Evolutionary conservation across 495 filamentous ascomycete species (phyloP), one percentile per base, ranked within the genome.

Genomic region (Corynascus novoguineensis): DNA sequence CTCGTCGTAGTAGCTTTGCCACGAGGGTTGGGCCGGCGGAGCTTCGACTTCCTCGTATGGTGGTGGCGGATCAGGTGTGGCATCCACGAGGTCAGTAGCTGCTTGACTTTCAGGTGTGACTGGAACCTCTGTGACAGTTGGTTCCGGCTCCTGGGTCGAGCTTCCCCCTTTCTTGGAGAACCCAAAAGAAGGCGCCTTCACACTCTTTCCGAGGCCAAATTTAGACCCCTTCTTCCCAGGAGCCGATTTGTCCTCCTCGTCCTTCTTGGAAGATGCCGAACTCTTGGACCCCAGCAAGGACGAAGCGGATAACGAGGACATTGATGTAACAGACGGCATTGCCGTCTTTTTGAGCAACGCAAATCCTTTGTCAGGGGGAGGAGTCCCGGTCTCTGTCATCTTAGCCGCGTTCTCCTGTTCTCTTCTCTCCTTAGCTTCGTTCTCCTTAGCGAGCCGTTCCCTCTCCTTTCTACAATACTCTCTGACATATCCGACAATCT

Each of bases 401-500:
- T 47, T 42, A 5, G 53, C 60, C 17, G 25, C 27, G 4, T 47
- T 40, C 17, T 14, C 41, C 42, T 29, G 46, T 7, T 15, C 37
- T n/a, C n/a, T n/a, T n/a, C n/a, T n/a, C n/a, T n/a, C n/a, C n/a
- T n/a, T n/a, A n/a, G n/a, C n/a, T n/a, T 35, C 22, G 2, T 44
- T 34, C 25, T 24, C 37, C 44, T 25, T 47, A n/a, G 25, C 28
- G 12, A 12, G 45, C 35, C 31, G 2, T 17, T 41, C 21, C 27
- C 35, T 41, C 59, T 29, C 53, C 50, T 56, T 61, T 27, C 25
- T 38, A 25, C 47, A 62, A 47, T 51, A 50, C 54, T 57, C 61
- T 50, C 64, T 40, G 24, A 70, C 57, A 53, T 68, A 73, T 14
- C 60, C 62, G 24, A 70, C 53, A 21, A 73, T 64, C 58, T 70